A percentile compares a stretch with the other conserved stretches of the same genome.
Conservation (phyloP, 768 basidiomycete species). For the Kondoa malvinella region DNA sequence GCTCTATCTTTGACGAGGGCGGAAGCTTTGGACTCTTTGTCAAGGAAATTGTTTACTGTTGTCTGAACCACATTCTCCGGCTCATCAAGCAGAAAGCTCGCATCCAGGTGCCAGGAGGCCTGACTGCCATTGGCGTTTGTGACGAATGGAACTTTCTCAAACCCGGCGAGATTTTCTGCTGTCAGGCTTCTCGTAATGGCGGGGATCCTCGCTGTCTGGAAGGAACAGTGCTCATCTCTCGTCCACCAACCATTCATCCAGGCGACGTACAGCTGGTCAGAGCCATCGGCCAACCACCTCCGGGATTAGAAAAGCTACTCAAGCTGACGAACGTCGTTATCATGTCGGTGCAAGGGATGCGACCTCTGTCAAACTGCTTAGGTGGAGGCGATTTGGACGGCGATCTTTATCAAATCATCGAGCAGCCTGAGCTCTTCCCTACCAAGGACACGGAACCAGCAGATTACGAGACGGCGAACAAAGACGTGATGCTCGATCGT, state of each 20-base stretch:
- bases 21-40: conserved; percentile 33
- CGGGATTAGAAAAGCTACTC: conserved; percentile 13
- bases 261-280: conserved; percentile 54
- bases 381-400: conserved; percentile 18
- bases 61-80: conserved; percentile 42
- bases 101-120: conserved; percentile 52
- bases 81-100: conserved; percentile 60
- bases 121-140: conserved; percentile 58
- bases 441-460: background rate
- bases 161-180: conserved; percentile 49
- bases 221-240: conserved; percentile 48
- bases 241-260: conserved; percentile 58
- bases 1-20: conserved; percentile 32
- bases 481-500: background rate
- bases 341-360: conserved; percentile 9
- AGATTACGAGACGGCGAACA: background rate
- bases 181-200: conserved; percentile 40
- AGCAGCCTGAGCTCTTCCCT: background rate
- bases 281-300: conserved; percentile 51
- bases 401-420: background rate
- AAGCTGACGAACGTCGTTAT: conserved; percentile 16
- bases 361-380: conserved; percentile 14
- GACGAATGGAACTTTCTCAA: conserved; percentile 55
- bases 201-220: conserved; percentile 42
- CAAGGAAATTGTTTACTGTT: conserved; percentile 34